phyloP scores from a whole-genome alignment of 1,284 basidiomycete species.

The Ceraceosorus guamensis region DNA sequence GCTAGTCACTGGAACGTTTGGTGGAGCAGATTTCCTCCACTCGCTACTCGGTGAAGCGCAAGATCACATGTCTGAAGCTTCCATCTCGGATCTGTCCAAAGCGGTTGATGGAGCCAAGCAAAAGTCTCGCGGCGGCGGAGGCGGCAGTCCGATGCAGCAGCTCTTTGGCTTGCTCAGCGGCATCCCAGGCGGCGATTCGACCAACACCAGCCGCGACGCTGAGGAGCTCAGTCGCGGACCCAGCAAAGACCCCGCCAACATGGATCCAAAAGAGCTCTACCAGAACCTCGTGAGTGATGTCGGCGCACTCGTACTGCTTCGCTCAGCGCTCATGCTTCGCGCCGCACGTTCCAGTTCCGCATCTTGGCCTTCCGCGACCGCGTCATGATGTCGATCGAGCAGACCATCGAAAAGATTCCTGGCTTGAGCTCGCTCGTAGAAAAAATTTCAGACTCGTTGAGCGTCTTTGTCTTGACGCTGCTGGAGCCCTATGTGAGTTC shows the following conservation, averaged over 20 bases:
- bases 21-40: conserved; percentile 70
- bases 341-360: no score
- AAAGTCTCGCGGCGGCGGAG: conserved; percentile 26
- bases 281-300: no score
- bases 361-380: conserved; percentile 77
- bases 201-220: conserved; percentile 28
- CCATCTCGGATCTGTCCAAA: conserved; percentile 77
- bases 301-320: no score
- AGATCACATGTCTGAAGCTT: conserved; percentile 61
- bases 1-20: conserved; percentile 81
- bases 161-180: conserved; percentile 53
- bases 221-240: conserved; percentile 34
- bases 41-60: conserved; percentile 55
- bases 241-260: conserved; percentile 56
- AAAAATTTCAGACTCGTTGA: conserved; percentile 64
- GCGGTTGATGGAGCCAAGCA: conserved; percentile 58
- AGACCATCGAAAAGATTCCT: conserved; percentile 64
- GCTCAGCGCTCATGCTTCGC: no score
- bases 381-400: conserved; percentile 71
- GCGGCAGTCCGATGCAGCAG: conserved; percentile 30
- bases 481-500: conserved; percentile 50
- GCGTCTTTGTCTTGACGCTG: conserved; percentile 36
- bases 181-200: conserved; percentile 42
- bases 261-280: conserved; percentile 83
- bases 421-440: conserved; percentile 63